A percentile compares a stretch with the other conserved stretches of the same genome.
Evolutionary conservation across 192 early-diverging fungal species (phyloP).

Genomic region (Entophlyctis luteolus): DNA sequence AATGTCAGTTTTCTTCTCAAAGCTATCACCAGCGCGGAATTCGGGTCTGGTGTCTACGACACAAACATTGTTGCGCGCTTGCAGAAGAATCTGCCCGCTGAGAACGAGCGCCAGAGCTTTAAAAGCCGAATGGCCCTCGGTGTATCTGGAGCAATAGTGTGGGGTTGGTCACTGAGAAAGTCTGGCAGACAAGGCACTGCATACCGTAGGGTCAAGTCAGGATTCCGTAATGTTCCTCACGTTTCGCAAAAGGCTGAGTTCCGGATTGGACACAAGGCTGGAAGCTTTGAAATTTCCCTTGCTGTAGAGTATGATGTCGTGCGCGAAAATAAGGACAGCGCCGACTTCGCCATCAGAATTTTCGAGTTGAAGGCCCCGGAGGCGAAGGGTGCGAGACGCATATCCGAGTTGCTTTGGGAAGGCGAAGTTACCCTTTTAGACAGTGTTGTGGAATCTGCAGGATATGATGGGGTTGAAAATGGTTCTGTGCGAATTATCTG

Average conservation of each 20-base stretch:
- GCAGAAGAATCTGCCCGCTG: not conserved
- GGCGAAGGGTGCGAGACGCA: no score
- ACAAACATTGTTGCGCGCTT: not conserved
- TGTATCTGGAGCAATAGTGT: not conserved
- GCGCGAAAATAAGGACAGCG: no score
- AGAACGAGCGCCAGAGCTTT: not conserved
- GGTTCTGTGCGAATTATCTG: not conserved
- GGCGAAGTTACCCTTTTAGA: not conserved
- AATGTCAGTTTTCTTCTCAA: constrained; percentile 1
- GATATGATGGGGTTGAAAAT: not conserved
- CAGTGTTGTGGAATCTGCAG: not conserved
- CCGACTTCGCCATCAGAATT: no score
- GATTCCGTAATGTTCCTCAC: constrained; percentile 15
- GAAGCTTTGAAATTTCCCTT: no score
- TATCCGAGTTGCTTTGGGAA: no score
- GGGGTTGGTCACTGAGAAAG: not conserved
- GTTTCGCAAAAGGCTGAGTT: not conserved
- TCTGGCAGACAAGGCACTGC: not conserved
- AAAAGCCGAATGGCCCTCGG: not conserved
- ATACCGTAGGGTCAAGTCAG: not conserved
- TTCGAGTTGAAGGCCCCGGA: no score
- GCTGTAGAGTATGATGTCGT: no score
- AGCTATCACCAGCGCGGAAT: not conserved
- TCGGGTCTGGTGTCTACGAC: constrained; percentile 2
- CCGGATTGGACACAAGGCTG: no score